These are phyloP conservation scores for Naganishia albida DNA, from an alignment of 1,284 basidiomycete species.

Conservation along the genomic window DNA sequence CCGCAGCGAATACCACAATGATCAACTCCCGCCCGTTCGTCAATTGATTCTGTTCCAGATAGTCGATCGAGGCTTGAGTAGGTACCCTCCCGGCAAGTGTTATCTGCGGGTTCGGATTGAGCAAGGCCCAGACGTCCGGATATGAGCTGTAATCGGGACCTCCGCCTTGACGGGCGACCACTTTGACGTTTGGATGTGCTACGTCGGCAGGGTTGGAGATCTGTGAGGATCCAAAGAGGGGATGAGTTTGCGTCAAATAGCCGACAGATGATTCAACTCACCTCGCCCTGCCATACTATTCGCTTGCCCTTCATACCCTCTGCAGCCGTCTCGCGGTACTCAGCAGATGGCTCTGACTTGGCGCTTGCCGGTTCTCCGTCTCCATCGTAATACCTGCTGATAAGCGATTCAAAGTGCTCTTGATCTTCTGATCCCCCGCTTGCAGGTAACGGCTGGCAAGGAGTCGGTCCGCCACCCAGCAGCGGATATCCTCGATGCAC, in stretches of 20 bases:
- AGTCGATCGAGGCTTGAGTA: conserved; percentile 69
- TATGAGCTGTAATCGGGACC: conserved; percentile 35
- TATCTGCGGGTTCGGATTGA: conserved; percentile 43
- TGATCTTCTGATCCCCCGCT: no score
- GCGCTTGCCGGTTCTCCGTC: neutral
- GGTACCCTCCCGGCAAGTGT: conserved; percentile 68
- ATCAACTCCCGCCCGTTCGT: conserved; percentile 76
- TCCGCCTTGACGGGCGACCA: conserved; percentile 30
- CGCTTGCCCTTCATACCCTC: conserved; percentile 9
- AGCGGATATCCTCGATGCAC: neutral
- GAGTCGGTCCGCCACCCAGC: no score
- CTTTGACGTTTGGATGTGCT: conserved; percentile 2
- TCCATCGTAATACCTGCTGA: conserved; percentile 8
- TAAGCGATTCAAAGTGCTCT: neutral
- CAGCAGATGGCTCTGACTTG: neutral
- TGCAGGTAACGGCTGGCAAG: no score
- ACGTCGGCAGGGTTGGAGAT: conserved; percentile 26
- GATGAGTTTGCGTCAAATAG: neutral
- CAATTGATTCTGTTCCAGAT: conserved; percentile 71
- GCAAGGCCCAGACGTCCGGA: conserved; percentile 35
- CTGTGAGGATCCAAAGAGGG: neutral
- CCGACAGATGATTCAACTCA: conserved; percentile 11
- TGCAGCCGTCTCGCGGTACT: neutral
- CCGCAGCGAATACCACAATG: conserved; percentile 68
- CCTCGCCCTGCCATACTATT: conserved; percentile 31